phyloP scores from a whole-genome alignment of 2,329 filamentous ascomycete genomes.

The Uncinocarpus reesii region DNA sequence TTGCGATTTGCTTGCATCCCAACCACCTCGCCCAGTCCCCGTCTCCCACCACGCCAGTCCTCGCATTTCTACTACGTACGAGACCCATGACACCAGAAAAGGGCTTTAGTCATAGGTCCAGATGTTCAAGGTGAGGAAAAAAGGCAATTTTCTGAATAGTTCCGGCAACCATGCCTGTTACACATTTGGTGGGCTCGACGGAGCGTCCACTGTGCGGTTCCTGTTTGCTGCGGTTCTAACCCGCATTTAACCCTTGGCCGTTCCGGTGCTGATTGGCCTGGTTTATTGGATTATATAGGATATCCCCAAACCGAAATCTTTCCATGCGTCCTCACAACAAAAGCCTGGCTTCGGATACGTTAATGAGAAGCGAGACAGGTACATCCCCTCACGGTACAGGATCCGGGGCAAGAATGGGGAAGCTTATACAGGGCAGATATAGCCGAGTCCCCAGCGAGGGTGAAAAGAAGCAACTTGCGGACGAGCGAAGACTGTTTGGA shows the following conservation, averaged over 20 bases:
- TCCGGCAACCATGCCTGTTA: slow-evolving; percentile 4
- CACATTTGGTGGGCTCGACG: neutral
- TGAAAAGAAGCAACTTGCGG: slow-evolving; percentile 9
- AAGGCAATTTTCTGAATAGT: slow-evolving; percentile 1
- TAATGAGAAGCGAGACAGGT: neutral
- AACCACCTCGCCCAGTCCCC: neutral
- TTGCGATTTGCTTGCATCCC: neutral
- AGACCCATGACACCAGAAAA: neutral
- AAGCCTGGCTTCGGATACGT: neutral
- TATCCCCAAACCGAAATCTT: neutral
- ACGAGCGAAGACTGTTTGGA: slow-evolving; percentile 14
- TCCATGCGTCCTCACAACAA: neutral
- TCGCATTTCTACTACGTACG: neutral
- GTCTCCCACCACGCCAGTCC: neutral
- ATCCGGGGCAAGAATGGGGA: neutral
- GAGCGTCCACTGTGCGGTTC: neutral
- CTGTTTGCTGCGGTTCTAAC: neutral
- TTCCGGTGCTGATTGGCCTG: neutral
- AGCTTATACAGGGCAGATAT: neutral
- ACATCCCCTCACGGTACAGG: neutral
- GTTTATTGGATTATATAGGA: neutral
- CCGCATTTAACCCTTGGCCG: neutral
- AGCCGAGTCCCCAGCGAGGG: neutral
- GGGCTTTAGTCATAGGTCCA: slow-evolving; percentile 16
- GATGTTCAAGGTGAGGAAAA: slow-evolving; percentile 21